A percentile compares a stretch with the other conserved stretches of the same genome.
These are phyloP conservation scores for Phoenix roebelenii DNA, from an alignment of 176 grass and related monocot genomes.

Conservation along the genomic window DNA sequence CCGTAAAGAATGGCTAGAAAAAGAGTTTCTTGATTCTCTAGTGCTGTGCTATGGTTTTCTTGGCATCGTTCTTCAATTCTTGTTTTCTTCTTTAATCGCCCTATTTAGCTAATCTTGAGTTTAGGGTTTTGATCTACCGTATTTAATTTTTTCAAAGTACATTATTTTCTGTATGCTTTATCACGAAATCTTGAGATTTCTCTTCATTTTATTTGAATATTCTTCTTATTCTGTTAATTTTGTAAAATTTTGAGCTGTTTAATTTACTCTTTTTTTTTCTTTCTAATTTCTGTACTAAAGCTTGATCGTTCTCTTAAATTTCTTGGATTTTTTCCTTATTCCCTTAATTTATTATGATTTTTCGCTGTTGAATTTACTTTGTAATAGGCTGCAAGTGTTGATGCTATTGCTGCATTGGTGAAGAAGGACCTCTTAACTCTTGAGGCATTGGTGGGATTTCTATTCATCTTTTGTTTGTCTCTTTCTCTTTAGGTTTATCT, in stretches of 20 bases:
- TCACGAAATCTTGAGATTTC: background rate
- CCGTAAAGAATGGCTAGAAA: background rate
- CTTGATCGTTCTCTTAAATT: background rate
- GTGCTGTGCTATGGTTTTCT: background rate
- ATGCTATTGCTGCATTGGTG: slow-evolving; percentile 47
- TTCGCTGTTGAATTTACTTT: slow-evolving; percentile 17
- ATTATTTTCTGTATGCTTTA: background rate
- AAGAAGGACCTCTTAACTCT: slow-evolving; percentile 58
- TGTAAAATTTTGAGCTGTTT: slow-evolving; percentile 12
- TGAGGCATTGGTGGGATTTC: slow-evolving; percentile 53
- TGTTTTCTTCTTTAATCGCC: too few species aligned
- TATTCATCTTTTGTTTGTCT: background rate
- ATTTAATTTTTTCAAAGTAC: background rate
- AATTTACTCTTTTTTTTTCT: background rate
- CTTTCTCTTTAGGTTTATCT: background rate
- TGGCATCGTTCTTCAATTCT: too few species aligned
- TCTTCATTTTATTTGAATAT: background rate
- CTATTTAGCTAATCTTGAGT: background rate
- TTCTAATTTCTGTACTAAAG: background rate
- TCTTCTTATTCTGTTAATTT: background rate
- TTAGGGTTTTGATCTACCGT: background rate
- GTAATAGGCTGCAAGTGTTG: slow-evolving; percentile 45
- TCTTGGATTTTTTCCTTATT: background rate
- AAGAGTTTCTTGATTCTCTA: background rate
- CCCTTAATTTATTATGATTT: slow-evolving; percentile 3